phyloP scores from a whole-genome alignment of 202 grass and related monocot genomes.

The Panicum hallii region DNA sequence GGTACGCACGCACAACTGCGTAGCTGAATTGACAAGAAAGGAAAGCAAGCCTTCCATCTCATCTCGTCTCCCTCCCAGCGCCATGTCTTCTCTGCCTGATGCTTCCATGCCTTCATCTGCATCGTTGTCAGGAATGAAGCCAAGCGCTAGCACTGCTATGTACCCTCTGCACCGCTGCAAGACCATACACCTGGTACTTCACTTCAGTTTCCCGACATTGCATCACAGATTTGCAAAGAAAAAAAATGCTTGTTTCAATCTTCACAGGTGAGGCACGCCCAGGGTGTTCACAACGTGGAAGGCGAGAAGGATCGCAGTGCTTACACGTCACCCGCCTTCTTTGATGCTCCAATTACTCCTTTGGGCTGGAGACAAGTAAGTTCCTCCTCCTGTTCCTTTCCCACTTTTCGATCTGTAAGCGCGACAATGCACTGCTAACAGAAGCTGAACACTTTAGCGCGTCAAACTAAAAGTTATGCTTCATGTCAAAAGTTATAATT shows the following conservation, averaged over 20 bases:
- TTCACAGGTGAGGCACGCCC: slow-evolving; percentile 80
- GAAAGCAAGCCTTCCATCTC: too few relatives aligned
- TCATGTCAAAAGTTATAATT: too few relatives aligned
- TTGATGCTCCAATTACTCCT: slow-evolving; percentile 79
- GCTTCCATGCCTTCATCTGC: not conserved
- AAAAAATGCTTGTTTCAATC: too few relatives aligned
- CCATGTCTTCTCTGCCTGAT: not conserved
- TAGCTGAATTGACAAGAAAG: too few relatives aligned
- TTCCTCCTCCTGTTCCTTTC: not conserved
- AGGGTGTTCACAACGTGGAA: slow-evolving; percentile 84
- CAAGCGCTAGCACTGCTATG: slow-evolving; percentile 45
- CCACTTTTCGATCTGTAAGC: too few relatives aligned
- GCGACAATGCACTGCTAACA: too few relatives aligned
- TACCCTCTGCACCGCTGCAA: slow-evolving; percentile 83
- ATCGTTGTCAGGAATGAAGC: slow-evolving; percentile 37
- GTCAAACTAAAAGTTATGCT: too few relatives aligned
- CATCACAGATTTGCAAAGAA: too few relatives aligned
- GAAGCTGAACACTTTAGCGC: too few relatives aligned
- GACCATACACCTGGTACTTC: slow-evolving; percentile 69
- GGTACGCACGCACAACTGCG: too few relatives aligned
- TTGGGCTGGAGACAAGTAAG: slow-evolving; percentile 71
- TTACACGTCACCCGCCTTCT: slow-evolving; percentile 51
- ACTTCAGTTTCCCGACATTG: too few relatives aligned
- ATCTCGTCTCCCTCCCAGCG: too few relatives aligned
- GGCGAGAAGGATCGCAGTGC: slow-evolving; percentile 59